Evolutionary conservation across 2,329 filamentous ascomycete species (phyloP).

Genomic region (Esteya vermicola): DNA sequence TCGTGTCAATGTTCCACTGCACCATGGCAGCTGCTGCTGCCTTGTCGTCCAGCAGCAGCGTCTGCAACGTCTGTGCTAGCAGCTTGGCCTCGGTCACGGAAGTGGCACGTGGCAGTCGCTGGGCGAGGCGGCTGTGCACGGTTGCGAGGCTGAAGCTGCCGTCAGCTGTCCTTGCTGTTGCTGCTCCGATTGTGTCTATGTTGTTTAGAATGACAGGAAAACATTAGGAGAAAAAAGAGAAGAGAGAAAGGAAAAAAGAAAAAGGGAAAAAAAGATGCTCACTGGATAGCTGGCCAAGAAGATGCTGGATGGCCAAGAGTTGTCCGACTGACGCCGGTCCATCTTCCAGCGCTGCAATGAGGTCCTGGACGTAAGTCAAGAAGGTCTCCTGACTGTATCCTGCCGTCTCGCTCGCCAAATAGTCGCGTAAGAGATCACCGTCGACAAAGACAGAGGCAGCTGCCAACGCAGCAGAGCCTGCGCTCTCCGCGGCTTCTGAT

Average conservation of each 20-base stretch:
- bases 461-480: constrained; percentile 5
- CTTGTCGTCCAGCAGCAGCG: constrained; percentile 30
- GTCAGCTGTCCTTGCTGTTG: constrained; percentile 1
- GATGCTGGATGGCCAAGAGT: constrained; percentile 27
- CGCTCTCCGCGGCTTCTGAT: background rate
- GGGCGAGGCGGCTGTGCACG: constrained; percentile 26
- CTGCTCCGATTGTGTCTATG: constrained; percentile 1
- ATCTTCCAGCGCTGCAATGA: constrained; percentile 19
- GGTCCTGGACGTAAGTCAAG: constrained; percentile 23
- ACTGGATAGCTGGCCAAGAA: constrained; percentile 26
- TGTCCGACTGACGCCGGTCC: constrained; percentile 22
- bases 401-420: constrained; percentile 14
- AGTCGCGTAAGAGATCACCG: constrained; percentile 14
- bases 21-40: constrained; percentile 33
- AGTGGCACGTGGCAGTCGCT: constrained; percentile 16
- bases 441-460: constrained; percentile 18
- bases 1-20: constrained; percentile 44
- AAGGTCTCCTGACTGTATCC: constrained; percentile 14
- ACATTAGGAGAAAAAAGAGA: background rate
- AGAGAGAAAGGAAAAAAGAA: background rate
- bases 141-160: constrained; percentile 24
- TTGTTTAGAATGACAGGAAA: background rate
- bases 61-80: constrained; percentile 25
- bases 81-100: constrained; percentile 20
- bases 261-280: constrained; percentile 8